phyloP scores from a whole-genome alignment of 345 rosid species.

The Ceriops zippeliana region DNA sequence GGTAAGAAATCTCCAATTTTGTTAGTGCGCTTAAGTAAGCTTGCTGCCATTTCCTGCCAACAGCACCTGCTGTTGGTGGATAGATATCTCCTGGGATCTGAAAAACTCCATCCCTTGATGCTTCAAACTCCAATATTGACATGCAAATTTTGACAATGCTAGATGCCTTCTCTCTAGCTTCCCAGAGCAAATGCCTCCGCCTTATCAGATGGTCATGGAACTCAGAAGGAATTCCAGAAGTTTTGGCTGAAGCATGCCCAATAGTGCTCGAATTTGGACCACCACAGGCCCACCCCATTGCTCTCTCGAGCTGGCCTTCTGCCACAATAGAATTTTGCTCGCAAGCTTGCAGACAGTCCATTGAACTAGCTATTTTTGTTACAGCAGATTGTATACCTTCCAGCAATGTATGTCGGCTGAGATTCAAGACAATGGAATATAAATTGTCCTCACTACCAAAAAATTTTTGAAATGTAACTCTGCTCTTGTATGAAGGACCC shows the following conservation, averaged over 20 bases:
- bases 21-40: slow-evolving; percentile 58
- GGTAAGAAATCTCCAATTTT: slow-evolving; percentile 65
- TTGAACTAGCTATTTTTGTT: slow-evolving; percentile 54
- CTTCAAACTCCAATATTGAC: slow-evolving; percentile 81
- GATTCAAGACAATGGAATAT: slow-evolving; percentile 52
- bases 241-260: slow-evolving; percentile 58
- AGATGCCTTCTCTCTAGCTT: slow-evolving; percentile 80
- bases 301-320: slow-evolving; percentile 91
- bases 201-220: slow-evolving; percentile 75
- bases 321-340: slow-evolving; percentile 65
- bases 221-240: slow-evolving; percentile 76
- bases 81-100: slow-evolving; percentile 50
- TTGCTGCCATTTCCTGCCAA: slow-evolving; percentile 77
- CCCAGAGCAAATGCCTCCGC: slow-evolving; percentile 65
- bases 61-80: slow-evolving; percentile 41
- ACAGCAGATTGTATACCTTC: slow-evolving; percentile 58
- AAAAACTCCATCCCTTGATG: slow-evolving; percentile 78
- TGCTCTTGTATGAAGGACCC: slow-evolving; percentile 56
- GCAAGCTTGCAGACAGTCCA: slow-evolving; percentile 70
- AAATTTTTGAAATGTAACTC: slow-evolving; percentile 52
- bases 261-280: slow-evolving; percentile 54
- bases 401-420: slow-evolving; percentile 62
- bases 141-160: slow-evolving; percentile 61
- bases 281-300: slow-evolving; percentile 98
- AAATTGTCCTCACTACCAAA: slow-evolving; percentile 50